Evolutionary conservation across 2,329 filamentous ascomycete species (phyloP), one percentile per base, ranked within the genome.

Genomic region (Diaporthe sp.): DNA sequence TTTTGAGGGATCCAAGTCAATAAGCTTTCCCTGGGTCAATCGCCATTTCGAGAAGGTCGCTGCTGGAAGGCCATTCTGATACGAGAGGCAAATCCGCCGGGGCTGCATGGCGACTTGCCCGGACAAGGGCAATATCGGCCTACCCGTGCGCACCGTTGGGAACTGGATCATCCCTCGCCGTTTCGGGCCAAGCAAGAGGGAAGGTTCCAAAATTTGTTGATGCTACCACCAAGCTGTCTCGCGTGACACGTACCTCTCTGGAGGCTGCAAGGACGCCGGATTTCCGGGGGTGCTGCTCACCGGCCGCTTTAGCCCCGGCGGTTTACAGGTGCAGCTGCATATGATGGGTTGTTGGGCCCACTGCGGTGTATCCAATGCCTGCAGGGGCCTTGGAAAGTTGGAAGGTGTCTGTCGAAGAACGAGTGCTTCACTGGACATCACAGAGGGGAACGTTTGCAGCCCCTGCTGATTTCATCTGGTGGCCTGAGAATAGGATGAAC

Each of bases 301-400:
- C 65, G 65, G 65, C 46, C 76, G n/a, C 28, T 10, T 42, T 73
- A 53, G 71, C 28, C 58, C 7, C 55, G 37, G 53, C 37, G 49
- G 25, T 22, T 42, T 65, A 46, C 60, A 46, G 15, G 15, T 42
- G 65, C 34, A 39, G 65, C 65, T 68, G 65, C 65, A 53, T 53
- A 53, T 22, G 28, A 60, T 49, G 22, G 51, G 51, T 49, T 60
- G 31, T 31, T 65, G 62, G 46, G 22, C 70, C 65, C 46, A 68
- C 65, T 68, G 46, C 65, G 46, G 28, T 58, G 62, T 60, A 34
- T 46, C 7, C 17, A 37, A 67, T 77, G 76, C 76, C 42, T 51
- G 51, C 49, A 58, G 34, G 22, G 42, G 34, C 10, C 70, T 25
- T 72, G 68, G 68, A 3, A 53, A 31, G 13, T 7, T 75, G 68